Base-by-base conservation (phyloP, 148 eudicot species). In the Pouteria glomerata region DNA sequence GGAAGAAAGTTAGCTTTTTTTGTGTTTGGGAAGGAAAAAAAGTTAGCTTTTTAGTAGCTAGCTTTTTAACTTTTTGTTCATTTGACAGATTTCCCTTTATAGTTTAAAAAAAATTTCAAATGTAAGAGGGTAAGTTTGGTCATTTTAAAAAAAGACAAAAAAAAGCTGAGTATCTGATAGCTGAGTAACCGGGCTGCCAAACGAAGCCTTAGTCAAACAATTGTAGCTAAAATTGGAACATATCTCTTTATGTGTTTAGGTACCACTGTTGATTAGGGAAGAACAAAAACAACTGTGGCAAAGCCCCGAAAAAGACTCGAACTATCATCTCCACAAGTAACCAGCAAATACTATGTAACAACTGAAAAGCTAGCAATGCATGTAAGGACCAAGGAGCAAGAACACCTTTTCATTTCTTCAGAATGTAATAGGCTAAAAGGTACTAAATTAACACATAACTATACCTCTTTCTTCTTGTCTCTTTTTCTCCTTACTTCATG, bases 401-500 rank as follows among this genome's bases (percentile, higher is more conserved):
- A 5, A 12, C 7, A 18, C 26, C 39, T 10, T 66, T 63, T 8
- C 48, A 33, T 42, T n/a, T 5, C 5, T 48, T 47, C 23, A 15
- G 44, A n/a, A 34, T 51, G 41, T 26, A 52, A 35, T n/a, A 21
- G n/a, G 42, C 26, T 15, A 7, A 37, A 69, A 57, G 52, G 50
- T n/a, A 53, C 51, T 10, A 10, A 27, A 37, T 24, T 42, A 33
- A 19, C 23, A 74, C n/a, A 59, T 24, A 53, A 4, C 30, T 15
- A 60, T 79, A 89, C 97, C 90, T 95, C 97, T 76, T 84, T 91
- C 82, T 82, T 95, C 83, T 87, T 91, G 78, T 86, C 93, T 66
- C 84, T 82, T 79, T 80, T 91, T 77, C 96, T 84, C 82, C 75
- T 90, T 78, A 95, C 99, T 84, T 89, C 96, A 75, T 88, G 97